phyloP scores from a whole-genome alignment of 164 flowering plant species.

The Liquidambar formosana region DNA sequence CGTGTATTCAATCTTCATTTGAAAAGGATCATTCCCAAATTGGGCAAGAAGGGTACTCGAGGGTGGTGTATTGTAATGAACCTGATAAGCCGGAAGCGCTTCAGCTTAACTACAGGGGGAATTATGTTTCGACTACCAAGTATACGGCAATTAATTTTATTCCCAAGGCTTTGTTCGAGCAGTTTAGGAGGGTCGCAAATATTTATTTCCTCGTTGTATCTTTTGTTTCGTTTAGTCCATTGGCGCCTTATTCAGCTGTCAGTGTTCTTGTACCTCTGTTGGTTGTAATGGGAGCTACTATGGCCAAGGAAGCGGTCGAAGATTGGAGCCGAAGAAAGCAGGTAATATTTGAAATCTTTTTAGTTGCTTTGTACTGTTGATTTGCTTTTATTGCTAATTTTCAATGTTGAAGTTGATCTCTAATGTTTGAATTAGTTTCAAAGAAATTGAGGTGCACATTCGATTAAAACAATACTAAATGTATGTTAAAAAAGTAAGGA shows the following conservation, averaged over 20 bases:
- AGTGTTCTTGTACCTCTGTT: slow-evolving; percentile 61
- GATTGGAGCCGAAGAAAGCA: slow-evolving; percentile 81
- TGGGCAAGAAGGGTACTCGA: slow-evolving; percentile 67
- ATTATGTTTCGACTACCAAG: slow-evolving; percentile 81
- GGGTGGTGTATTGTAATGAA: slow-evolving; percentile 72
- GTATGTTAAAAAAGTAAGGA: too few species aligned
- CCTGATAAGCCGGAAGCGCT: slow-evolving; percentile 54
- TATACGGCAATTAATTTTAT: slow-evolving; percentile 66
- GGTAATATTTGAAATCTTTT: slow-evolving; percentile 31
- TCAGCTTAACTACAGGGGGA: slow-evolving; percentile 50
- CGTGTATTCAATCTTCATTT: slow-evolving; percentile 37
- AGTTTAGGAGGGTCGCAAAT: slow-evolving; percentile 82
- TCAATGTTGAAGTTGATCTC: too few species aligned
- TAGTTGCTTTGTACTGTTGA: too few species aligned
- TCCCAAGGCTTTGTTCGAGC: slow-evolving; percentile 81
- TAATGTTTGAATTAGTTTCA: too few species aligned
- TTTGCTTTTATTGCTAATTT: too few species aligned
- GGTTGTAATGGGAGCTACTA: slow-evolving; percentile 77
- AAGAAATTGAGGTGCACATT: too few species aligned
- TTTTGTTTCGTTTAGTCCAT: slow-evolving; percentile 72
- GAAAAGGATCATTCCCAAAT: slow-evolving; percentile 52
- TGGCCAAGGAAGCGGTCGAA: slow-evolving; percentile 84
- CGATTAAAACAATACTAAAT: too few species aligned
- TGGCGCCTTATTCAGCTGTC: slow-evolving; percentile 72
- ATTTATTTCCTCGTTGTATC: slow-evolving; percentile 75